Percentiles rank a stretch among this genome's conserved stretches.
These are phyloP conservation scores for Plasmodium malariae DNA, from an alignment of 169 alveolate species.

Conservation along the genomic window DNA sequence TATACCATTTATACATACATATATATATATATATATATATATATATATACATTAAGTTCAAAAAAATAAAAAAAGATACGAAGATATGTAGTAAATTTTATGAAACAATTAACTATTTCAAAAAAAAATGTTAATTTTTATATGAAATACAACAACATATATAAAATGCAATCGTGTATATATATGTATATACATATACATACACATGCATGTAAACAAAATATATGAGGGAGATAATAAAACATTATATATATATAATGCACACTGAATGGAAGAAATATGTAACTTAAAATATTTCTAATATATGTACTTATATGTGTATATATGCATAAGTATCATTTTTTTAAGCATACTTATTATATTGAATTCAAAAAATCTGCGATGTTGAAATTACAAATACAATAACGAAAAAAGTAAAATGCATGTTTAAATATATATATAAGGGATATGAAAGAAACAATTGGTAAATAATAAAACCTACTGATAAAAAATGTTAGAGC, in stretches of 20 bases:
- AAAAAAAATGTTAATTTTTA: constrained; percentile 40
- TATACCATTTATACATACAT: neutral
- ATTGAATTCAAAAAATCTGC: constrained; percentile 34
- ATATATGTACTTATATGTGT: constrained; percentile 20
- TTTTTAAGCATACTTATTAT: constrained; percentile 59
- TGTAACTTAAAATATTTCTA: neutral
- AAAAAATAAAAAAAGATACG: constrained; percentile 19
- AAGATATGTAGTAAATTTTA: constrained; percentile 4
- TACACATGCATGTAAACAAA: too few species aligned
- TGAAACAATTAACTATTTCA: constrained; percentile 33
- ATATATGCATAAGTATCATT: constrained; percentile 20
- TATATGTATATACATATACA: constrained; percentile 1
- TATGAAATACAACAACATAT: constrained; percentile 47
- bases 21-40: neutral
- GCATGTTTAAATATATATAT: too few species aligned
- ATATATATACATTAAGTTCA: neutral
- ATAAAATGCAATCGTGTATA: neutral
- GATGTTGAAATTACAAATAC: constrained; percentile 56
- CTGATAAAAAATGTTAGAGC: neutral
- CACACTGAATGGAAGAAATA: neutral
- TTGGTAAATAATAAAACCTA: constrained; percentile 6
- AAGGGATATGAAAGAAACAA: too few species aligned
- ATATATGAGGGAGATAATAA: neutral
- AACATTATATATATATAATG: constrained; percentile 5
- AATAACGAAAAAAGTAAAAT: constrained; percentile 65